These are phyloP conservation scores for Cryptococcus maquisensis DNA, from an alignment of 1,284 basidiomycete genomes.

Conservation along the genomic window DNA sequence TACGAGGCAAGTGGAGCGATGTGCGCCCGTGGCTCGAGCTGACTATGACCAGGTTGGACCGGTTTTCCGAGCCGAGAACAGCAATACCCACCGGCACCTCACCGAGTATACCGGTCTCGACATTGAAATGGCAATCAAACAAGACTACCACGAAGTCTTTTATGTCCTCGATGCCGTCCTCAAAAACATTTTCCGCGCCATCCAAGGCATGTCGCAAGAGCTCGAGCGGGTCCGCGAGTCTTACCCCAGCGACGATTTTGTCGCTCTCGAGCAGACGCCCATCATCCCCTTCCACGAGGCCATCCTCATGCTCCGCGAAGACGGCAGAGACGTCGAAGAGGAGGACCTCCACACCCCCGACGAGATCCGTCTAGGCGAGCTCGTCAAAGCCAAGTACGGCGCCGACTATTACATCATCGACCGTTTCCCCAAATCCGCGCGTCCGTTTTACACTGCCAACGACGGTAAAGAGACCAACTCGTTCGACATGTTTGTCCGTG, in stretches of 20 bases:
- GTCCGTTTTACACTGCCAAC: constrained; percentile 85
- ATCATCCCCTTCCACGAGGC: constrained; percentile 51
- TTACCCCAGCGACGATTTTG: constrained; percentile 48
- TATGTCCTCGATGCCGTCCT: constrained; percentile 47
- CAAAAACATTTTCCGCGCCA: constrained; percentile 44
- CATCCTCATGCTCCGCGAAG: constrained; percentile 48
- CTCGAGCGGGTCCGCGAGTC: constrained; percentile 51
- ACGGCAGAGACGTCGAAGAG: constrained; percentile 27
- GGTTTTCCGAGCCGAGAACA: constrained; percentile 55
- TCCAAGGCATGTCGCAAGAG: constrained; percentile 50
- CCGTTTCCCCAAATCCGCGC: constrained; percentile 84
- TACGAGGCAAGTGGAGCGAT: constrained; percentile 48
- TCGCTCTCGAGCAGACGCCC: constrained; percentile 35
- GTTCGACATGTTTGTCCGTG: constrained; percentile 56
- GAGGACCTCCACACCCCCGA: constrained; percentile 52
- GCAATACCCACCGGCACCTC: constrained; percentile 56
- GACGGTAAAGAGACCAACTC: constrained; percentile 51
- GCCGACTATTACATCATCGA: constrained; percentile 95
- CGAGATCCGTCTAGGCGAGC: constrained; percentile 80
- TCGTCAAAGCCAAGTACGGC: constrained; percentile 84
- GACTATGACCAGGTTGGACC: constrained; percentile 18
- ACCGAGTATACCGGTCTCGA: constrained; percentile 57
- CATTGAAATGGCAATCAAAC: constrained; percentile 55
- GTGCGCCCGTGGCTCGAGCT: not conserved
- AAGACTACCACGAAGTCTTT: constrained; percentile 54